Percentiles rank a stretch among this genome's conserved stretches.
Evolutionary conservation across 73 alveolate genomes (phyloP).

Genomic region (Urostyla sp.): DNA sequence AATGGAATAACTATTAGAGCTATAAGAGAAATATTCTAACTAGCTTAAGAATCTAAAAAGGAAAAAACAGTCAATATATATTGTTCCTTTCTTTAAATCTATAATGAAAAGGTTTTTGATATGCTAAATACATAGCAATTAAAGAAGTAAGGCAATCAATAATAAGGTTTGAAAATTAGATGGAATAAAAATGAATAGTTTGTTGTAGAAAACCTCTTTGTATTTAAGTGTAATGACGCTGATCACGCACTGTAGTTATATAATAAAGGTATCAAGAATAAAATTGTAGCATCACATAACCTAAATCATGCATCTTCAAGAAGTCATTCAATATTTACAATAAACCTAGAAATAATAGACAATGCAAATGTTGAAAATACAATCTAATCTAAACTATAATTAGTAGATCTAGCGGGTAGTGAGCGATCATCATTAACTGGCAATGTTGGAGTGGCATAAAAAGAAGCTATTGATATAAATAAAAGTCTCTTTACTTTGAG

Average conservation of each 20-base stretch:
- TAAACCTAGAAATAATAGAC: slow-evolving; percentile 83
- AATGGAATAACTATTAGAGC: slow-evolving; percentile 59
- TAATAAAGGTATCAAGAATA: slow-evolving; percentile 86
- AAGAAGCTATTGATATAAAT: slow-evolving; percentile 96
- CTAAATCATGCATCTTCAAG: slow-evolving; percentile 92
- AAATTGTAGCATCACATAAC: slow-evolving; percentile 94
- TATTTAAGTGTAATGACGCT: slow-evolving; percentile 75
- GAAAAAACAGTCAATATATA: slow-evolving; percentile 36
- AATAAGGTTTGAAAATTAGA: slow-evolving; percentile 74
- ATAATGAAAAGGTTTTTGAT: slow-evolving; percentile 77
- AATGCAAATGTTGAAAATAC: slow-evolving; percentile 78
- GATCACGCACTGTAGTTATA: slow-evolving; percentile 82
- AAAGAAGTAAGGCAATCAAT: slow-evolving; percentile 20
- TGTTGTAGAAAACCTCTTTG: slow-evolving; percentile 83
- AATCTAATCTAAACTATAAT: slow-evolving; percentile 84
- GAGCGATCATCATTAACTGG: slow-evolving; percentile 92
- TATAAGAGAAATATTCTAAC: slow-evolving; percentile 54
- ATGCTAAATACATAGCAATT: slow-evolving; percentile 59
- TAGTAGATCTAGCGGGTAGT: slow-evolving; percentile 98
- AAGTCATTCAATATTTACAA: slow-evolving; percentile 94
- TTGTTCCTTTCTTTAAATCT: slow-evolving; percentile 73
- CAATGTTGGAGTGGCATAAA: slow-evolving; percentile 87
- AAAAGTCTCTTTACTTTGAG: slow-evolving; percentile 94
- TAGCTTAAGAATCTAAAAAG: slow-evolving; percentile 45
- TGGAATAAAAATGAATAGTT: slow-evolving; percentile 85